phyloP scores from a whole-genome alignment of 2,329 filamentous ascomycete genomes.

The Sporothrix phasma region DNA sequence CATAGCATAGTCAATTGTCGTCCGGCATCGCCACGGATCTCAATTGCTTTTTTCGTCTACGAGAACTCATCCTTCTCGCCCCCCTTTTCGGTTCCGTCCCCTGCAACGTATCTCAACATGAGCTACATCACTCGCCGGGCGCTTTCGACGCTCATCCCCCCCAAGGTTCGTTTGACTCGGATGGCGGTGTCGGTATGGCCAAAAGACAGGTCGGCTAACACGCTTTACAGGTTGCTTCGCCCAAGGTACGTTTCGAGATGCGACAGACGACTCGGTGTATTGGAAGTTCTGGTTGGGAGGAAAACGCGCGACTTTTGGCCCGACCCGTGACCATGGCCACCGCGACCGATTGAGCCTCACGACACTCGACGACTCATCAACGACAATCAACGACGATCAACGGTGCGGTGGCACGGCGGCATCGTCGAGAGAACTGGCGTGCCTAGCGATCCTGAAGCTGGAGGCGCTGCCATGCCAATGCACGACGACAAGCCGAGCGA shows the following conservation, averaged over 20 bases:
- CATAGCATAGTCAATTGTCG: slow-evolving; percentile 7
- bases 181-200: neutral
- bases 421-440: neutral
- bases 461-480: neutral
- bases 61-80: slow-evolving; percentile 17
- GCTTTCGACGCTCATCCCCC: slow-evolving; percentile 97
- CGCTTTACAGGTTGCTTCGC: slow-evolving; percentile 59
- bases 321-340: neutral
- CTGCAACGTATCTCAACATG: slow-evolving; percentile 54
- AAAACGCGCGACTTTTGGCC: slow-evolving; percentile 15
- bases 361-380: neutral
- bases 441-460: neutral
- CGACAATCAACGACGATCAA: neutral
- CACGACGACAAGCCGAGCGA: neutral
- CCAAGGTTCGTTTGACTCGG: slow-evolving; percentile 62
- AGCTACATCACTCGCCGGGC: slow-evolving; percentile 83
- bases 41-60: slow-evolving; percentile 3
- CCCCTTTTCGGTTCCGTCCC: slow-evolving; percentile 9
- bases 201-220: slow-evolving; percentile 6
- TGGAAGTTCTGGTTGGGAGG: neutral
- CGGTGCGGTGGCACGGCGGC: neutral
- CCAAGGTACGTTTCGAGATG: slow-evolving; percentile 56
- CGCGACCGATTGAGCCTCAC: neutral
- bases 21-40: slow-evolving; percentile 10
- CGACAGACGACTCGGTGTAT: neutral